Base-by-base conservation (phyloP, 2,329 filamentous ascomycete genomes). In the Exophiala alcalophila region DNA sequence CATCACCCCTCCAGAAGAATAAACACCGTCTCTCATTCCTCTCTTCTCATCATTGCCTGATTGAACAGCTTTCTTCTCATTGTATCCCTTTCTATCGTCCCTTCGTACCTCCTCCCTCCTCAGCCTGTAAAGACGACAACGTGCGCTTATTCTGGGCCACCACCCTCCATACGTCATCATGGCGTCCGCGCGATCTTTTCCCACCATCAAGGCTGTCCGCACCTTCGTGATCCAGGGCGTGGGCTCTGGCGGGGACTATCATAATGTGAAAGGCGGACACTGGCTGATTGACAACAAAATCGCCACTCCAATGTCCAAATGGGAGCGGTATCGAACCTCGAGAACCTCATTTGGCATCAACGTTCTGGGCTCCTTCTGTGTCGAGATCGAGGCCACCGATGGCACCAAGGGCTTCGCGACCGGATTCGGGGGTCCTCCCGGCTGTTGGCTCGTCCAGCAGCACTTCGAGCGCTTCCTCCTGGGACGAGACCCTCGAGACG, bases 291-390 rank as follows among this genome's bases (percentile, higher is more conserved):
- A 95, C 68, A 84, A 84, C 49, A 83, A 90, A 56, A 96, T 96
- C 62, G 89, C 90, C 2, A 96, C 89, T 1, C 90, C 90, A 5
- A 94, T 90, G 77, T 91, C 88, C 35, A 78, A 81, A 65, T 95
- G 90, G 78, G 86, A 92, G 53, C 73, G 90, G 57, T 96, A 94
- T 67, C 81, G 89, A 54, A 80, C 83, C 49, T 95, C 89, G 25
- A 77, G 90, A 57, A 95, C 89, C 9, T 89, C 83, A 63, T 96
- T 88, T 86, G 90, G 90, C 25, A 96, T 96, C 74, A 96, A 96
- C 58, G 89, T 95, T 5, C 71, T 96, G 18, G 90, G 90, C 2
- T 94, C 89, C 0, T 94, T 96, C 68, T 84, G 89, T 57, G 78
- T 96, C 5, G 89, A 95, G 67, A 81, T 96, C 41, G 87, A 94